Evolutionary conservation across 768 basidiomycete species (phyloP).

Genomic region (Rhodotorula paludigena): DNA sequence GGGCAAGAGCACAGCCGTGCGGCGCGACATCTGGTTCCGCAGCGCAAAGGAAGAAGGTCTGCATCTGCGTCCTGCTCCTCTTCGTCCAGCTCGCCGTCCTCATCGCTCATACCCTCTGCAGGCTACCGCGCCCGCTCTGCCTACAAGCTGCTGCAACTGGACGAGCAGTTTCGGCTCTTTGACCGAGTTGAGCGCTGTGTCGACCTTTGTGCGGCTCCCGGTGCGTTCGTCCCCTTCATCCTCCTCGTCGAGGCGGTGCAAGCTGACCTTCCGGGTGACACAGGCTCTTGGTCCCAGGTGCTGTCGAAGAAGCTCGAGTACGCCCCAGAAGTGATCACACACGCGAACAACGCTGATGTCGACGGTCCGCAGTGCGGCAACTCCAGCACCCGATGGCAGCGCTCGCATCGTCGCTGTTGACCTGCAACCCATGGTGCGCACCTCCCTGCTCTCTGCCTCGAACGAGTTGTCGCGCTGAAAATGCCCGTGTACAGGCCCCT

Average conservation of each 20-base stretch:
- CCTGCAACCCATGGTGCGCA: constrained; percentile 48
- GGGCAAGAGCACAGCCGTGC: constrained; percentile 28
- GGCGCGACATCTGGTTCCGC: constrained; percentile 34
- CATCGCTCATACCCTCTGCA: not conserved
- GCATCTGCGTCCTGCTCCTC: not conserved
- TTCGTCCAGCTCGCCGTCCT: too few relatives aligned
- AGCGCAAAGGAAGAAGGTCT: constrained; percentile 36
- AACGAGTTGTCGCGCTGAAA: not conserved
- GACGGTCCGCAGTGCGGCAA: not conserved
- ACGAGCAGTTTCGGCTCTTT: constrained; percentile 45
- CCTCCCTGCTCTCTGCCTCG: not conserved
- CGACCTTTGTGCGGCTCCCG: constrained; percentile 46
- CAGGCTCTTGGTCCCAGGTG: constrained; percentile 50
- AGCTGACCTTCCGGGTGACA: not conserved
- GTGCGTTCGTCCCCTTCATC: constrained; percentile 6
- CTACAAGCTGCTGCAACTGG: constrained; percentile 46
- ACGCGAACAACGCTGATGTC: not conserved
- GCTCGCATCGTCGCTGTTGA: constrained; percentile 46
- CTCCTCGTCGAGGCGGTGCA: not conserved
- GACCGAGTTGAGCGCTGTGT: constrained; percentile 42
- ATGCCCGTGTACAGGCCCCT: constrained; percentile 45
- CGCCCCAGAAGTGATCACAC: not conserved
- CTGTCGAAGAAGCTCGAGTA: constrained; percentile 47
- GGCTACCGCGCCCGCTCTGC: constrained; percentile 46
- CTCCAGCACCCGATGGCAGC: not conserved